Percentiles rank a stretch among this genome's conserved stretches.
Conservation (phyloP, 2,329 filamentous ascomycete species). For the Trichoderma breve region DNA sequence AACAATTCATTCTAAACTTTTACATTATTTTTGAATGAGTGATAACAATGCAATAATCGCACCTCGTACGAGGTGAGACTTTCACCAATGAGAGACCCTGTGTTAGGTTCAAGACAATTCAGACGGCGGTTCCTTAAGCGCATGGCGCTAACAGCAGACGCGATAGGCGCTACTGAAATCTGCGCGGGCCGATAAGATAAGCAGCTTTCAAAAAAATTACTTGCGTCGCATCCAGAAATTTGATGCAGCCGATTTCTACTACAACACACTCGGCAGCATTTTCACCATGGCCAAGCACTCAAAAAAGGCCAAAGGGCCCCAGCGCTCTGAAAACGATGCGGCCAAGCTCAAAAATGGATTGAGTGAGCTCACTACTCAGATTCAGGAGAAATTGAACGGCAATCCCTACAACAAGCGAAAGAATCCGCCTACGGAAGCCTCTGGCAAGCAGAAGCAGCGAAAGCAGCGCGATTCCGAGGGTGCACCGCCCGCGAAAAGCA, state of each 20-base stretch:
- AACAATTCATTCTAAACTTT: neutral
- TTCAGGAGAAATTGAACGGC: conserved; percentile 50
- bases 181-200: conserved; percentile 21
- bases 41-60: neutral
- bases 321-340: conserved; percentile 24
- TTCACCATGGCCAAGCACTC: conserved; percentile 36
- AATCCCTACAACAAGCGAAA: conserved; percentile 49
- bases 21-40: neutral
- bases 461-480: conserved; percentile 37
- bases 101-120: neutral
- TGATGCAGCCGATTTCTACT: conserved; percentile 1
- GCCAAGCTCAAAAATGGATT: conserved; percentile 51
- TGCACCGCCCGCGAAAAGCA: conserved; percentile 26
- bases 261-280: neutral
- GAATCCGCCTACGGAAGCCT: conserved; percentile 38
- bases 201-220: conserved; percentile 20
- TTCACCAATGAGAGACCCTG: neutral
- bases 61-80: neutral
- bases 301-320: conserved; percentile 38
- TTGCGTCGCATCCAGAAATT: conserved; percentile 10
- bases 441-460: conserved; percentile 36
- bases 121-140: neutral
- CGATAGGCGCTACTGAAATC: neutral
- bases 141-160: neutral
- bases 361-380: conserved; percentile 53